phyloP scores from a whole-genome alignment of 176 grass and related monocot species.

The Themeda triandra region DNA sequence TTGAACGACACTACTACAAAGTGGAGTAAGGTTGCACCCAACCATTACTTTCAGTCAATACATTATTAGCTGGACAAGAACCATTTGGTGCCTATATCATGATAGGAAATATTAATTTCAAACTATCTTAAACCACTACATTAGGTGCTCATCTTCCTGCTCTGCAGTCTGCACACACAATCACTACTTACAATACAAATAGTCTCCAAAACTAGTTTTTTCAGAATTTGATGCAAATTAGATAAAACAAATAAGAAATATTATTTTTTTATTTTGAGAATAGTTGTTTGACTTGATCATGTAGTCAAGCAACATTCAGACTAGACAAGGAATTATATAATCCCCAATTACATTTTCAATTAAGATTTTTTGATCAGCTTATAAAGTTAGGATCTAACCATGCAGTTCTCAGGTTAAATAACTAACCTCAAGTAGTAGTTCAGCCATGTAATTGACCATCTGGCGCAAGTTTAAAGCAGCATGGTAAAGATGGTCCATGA shows the following conservation, averaged over 20 bases:
- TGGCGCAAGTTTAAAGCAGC: constrained; percentile 65
- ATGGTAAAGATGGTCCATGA: constrained; percentile 64
- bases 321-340: not conserved
- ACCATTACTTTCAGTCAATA: not conserved
- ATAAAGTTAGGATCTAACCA: not conserved
- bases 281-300: not conserved
- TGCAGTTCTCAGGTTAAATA: not conserved
- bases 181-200: not conserved
- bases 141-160: not conserved
- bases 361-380: not conserved
- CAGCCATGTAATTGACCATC: constrained; percentile 56
- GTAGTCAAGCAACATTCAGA: not conserved
- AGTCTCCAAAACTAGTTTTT: not conserved
- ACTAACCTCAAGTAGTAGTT: constrained; percentile 60
- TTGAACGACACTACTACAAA: not conserved
- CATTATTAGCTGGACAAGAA: not conserved
- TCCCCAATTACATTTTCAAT: constrained; percentile 2
- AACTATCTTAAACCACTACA: not conserved
- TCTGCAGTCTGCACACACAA: not conserved
- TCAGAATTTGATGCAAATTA: not conserved
- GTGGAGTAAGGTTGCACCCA: not conserved
- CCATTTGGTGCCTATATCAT: not conserved
- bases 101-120: not conserved
- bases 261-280: not conserved
- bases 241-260: not conserved